A percentile compares a stretch with the other conserved stretches of the same genome.
Evolutionary conservation across 208 protist species (phyloP).

Genomic region (Trichomonas gallinae): DNA sequence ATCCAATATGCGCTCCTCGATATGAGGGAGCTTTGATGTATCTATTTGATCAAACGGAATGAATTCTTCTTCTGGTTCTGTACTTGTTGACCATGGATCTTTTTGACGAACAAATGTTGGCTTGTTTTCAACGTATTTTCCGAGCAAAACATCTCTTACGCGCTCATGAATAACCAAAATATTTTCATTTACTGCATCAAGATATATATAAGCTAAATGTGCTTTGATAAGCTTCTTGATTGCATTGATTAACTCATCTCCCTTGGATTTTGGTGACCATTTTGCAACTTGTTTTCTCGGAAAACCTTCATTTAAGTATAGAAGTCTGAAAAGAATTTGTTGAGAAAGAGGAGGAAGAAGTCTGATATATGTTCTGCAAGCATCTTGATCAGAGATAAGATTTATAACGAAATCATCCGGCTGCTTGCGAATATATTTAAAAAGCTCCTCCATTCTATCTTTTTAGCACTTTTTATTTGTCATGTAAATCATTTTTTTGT

Average conservation of each 20-base stretch:
- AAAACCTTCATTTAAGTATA: background rate
- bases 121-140: background rate
- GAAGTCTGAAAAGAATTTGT: background rate
- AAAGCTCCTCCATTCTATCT: background rate
- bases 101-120: background rate
- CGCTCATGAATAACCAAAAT: background rate
- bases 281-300: background rate
- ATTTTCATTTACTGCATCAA: background rate
- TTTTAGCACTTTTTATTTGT: too few relatives aligned
- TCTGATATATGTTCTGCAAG: slow-evolving; percentile 4
- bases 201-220: background rate
- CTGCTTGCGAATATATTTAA: background rate
- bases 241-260: background rate
- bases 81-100: background rate
- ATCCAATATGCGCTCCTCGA: background rate
- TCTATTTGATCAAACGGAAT: background rate
- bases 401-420: background rate
- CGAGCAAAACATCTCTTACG: background rate
- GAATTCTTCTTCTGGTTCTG: background rate
- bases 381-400: background rate
- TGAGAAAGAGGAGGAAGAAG: background rate
- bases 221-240: background rate
- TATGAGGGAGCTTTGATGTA: background rate
- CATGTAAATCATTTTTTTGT: too few relatives aligned
- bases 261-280: background rate